Evolutionary conservation across 2,329 filamentous ascomycete genomes (phyloP), one percentile per base, ranked within the genome.

Genomic region (Onygenales sp.): DNA sequence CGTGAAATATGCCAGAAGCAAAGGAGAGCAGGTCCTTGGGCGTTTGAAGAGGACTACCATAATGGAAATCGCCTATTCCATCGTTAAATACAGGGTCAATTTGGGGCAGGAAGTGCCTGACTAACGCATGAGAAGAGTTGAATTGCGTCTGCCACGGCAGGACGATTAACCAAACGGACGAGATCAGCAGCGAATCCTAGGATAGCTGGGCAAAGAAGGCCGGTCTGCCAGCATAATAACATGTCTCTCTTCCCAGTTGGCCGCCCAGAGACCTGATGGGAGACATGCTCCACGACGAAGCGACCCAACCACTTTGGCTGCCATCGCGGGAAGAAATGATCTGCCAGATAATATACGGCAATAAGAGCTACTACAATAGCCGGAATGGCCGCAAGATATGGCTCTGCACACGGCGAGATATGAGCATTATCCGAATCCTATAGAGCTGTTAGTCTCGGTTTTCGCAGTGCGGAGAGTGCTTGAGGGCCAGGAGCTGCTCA

Each of bases 221-320:
- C 48, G 10, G 70, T 50, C 0, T 69, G 67, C 63, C 70, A 72
- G 57, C 56, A 64, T 64, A 59, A 55, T 42, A 61, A 58, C 42
- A 57, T 63, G 54, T 54, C 63, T 27, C 63, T 57, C 33, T 59
- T 61, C 55, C 65, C 72, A 48, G 60, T 66, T 51, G 63, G 66
- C 48, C 66, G 58, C 45, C 69, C 65, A 42, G 59, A 49, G 43
- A 46, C 54, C 38, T 11, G 10, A 11, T 63, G 59, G 36, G 64
- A 62, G 14, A 60, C 58, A 17, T 65, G 58, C 55, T 80, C 78
- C 14, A 71, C 60, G 14, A 82, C 65, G 55, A 83, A 82, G 3
- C 77, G 69, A 47, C 61, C 69, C 17, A 71, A 72, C 79, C 80
- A 83, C 66, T 60, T 64, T 36, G 80, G 75, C 43, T 70, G 66